A percentile compares a stretch with the other conserved stretches of the same genome.
Evolutionary conservation across 495 filamentous ascomycete species (phyloP).

Genomic region (Penicillium alfredii): DNA sequence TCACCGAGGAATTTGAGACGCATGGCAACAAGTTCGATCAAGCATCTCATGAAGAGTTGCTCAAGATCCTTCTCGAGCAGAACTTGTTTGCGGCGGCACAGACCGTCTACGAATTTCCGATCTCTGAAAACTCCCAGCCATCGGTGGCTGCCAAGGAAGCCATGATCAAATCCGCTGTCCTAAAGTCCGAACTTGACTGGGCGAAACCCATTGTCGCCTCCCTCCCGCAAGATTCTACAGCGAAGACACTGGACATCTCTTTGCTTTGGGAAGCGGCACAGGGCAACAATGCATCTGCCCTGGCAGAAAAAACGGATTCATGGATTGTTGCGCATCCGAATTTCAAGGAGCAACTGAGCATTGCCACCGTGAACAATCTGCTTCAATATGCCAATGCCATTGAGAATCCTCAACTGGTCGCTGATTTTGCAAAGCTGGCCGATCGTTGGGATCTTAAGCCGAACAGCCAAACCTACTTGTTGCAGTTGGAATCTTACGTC

Average conservation of each 20-base stretch:
- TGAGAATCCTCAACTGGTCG: conserved; percentile 63
- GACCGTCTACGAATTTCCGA: conserved; percentile 51
- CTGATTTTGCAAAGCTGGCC: conserved; percentile 62
- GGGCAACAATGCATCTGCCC: conserved; percentile 61
- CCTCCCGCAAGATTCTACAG: conserved; percentile 44
- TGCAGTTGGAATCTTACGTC: conserved; percentile 71
- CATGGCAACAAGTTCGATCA: conserved; percentile 31
- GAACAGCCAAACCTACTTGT: conserved; percentile 58
- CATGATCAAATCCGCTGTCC: conserved; percentile 51
- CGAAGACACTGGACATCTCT: conserved; percentile 58
- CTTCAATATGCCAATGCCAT: conserved; percentile 66
- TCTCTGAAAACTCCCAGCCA: conserved; percentile 36
- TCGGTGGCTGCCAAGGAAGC: conserved; percentile 40
- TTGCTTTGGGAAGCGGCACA: conserved; percentile 72
- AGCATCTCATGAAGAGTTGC: conserved; percentile 33
- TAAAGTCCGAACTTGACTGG: conserved; percentile 56
- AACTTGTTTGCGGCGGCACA: conserved; percentile 33
- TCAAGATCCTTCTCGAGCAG: conserved; percentile 32
- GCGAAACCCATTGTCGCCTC: conserved; percentile 56
- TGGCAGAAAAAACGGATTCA: conserved; percentile 58
- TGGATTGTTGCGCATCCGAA: conserved; percentile 37
- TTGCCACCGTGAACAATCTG: conserved; percentile 67
- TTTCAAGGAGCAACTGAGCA: conserved; percentile 47
- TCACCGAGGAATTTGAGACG: conserved; percentile 23
- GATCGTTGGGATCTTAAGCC: conserved; percentile 56